Evolutionary conservation across 208 protist genomes (phyloP).

Genomic region (Acanthamoeba castellanii): DNA sequence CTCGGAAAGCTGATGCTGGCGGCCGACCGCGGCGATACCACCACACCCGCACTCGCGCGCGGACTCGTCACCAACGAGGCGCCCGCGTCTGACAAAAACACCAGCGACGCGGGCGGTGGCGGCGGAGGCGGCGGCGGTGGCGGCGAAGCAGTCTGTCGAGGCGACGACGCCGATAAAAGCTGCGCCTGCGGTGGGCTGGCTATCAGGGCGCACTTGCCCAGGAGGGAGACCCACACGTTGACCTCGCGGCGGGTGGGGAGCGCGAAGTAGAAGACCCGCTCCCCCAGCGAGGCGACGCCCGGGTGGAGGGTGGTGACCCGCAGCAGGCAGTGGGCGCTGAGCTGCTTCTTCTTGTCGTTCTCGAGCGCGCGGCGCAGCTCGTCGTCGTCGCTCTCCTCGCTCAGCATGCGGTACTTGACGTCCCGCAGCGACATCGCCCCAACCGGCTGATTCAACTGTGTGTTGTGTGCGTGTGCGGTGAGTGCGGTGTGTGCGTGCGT

Average conservation of each 20-base stretch:
- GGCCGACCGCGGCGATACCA: background rate
- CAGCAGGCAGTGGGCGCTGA: background rate
- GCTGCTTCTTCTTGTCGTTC: constrained; percentile 26
- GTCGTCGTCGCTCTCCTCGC: background rate
- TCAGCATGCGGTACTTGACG: background rate
- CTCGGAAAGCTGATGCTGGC: background rate
- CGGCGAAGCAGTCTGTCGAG: too few species aligned
- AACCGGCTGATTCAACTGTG: background rate
- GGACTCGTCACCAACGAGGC: background rate
- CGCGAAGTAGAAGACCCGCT: constrained; percentile 13
- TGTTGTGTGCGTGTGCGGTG: background rate
- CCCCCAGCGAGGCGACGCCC: background rate
- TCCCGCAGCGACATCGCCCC: background rate
- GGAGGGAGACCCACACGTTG: constrained; percentile 4
- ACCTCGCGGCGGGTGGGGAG: background rate
- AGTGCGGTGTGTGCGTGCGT: too few species aligned
- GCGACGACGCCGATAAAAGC: too few species aligned
- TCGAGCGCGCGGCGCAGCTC: background rate
- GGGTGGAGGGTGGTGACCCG: background rate
- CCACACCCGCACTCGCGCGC: background rate
- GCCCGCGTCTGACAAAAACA: background rate
- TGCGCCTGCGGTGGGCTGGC: too few species aligned
- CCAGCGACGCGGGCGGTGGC: background rate
- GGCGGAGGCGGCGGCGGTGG: too few species aligned
- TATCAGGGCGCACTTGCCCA: background rate